phyloP scores from a whole-genome alignment of 2,329 filamentous ascomycete species.

The Pestalotiopsis sp. region DNA sequence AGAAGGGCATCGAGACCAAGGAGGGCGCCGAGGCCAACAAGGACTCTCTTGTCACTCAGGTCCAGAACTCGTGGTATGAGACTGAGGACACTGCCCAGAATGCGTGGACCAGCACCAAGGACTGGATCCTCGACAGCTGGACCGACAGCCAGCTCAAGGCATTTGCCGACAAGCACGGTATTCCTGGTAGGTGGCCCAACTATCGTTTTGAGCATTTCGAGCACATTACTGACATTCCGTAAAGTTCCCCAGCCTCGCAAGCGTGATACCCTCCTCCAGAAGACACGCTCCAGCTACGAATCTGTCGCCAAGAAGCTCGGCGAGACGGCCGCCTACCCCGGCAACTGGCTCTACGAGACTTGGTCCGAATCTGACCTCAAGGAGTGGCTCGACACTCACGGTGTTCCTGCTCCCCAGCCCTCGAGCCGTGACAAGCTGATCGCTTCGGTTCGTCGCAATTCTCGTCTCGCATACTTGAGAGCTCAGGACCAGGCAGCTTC shows the following conservation, averaged over 20 bases:
- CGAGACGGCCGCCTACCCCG: constrained; percentile 83
- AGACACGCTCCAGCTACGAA: constrained; percentile 82
- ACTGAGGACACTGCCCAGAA: constrained; percentile 75
- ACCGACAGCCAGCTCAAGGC: constrained; percentile 90
- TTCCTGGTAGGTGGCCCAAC: constrained; percentile 58
- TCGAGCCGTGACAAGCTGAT: constrained; percentile 79
- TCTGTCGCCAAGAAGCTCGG: constrained; percentile 71
- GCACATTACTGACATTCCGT: background rate
- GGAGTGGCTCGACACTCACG: constrained; percentile 87
- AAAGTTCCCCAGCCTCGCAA: constrained; percentile 80
- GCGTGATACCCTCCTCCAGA: constrained; percentile 78
- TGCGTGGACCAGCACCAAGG: constrained; percentile 72
- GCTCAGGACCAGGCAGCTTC: constrained; percentile 62
- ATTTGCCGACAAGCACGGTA: constrained; percentile 85
- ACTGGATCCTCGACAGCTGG: constrained; percentile 97
- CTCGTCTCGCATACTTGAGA: constrained; percentile 75
- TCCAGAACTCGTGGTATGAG: constrained; percentile 77
- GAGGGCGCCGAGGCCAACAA: constrained; percentile 68
- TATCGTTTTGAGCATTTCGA: background rate
- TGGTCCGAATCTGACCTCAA: constrained; percentile 96
- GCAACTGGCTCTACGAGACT: constrained; percentile 88
- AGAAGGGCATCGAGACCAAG: constrained; percentile 72
- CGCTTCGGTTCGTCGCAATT: constrained; percentile 87
- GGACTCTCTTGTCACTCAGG: constrained; percentile 68
- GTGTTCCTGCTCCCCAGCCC: constrained; percentile 84